Base-by-base conservation (phyloP, 2,329 filamentous ascomycete genomes). In the Thermochaetoides dissita region DNA sequence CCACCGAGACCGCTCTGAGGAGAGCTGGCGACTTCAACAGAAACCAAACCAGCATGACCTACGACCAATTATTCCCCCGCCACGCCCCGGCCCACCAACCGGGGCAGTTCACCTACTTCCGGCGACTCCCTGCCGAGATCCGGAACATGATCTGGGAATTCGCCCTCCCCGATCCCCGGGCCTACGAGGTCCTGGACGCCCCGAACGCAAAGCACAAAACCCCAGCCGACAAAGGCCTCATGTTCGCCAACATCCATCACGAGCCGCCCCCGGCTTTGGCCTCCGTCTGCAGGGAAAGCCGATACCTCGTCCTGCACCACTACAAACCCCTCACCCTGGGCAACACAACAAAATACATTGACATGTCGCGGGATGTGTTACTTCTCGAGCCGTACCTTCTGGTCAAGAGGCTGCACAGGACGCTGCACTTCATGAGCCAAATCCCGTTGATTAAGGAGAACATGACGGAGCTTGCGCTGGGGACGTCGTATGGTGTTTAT, bases 301-400 rank as follows among this genome's bases (percentile, higher is more conserved):
- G 66, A 8, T 57, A 57, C 38, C 60, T 65, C 11, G 64, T 65
- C 9, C 51, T 66, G 30, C 60, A 60, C 37, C 60, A 59, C 41
- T 69, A 68, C 53, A 61, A 61, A 41, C 63, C 66, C 9, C 55
- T 69, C 37, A 63, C 58, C 1, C 59, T 69, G 37, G 64, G 64
- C 6, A 51, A 53, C 30, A 66, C 64, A n/a, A 66, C 67, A 38
- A 69, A 69, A 48, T 64, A 61, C 36, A 58, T 69, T 46, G 64
- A 69, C 46, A 58, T 68, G 8, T 56, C 59, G 30, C 61, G 65
- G 31, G 66, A 69, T 46, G 61, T 69, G 33, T 53, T 69, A 31
- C 55, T 69, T 24, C 60, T 69, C 31, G 66, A 69, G 48, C 66
- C 65, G 1, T 69, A 68, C 49, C 56, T 69, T 7, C 63, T 67